Conservation (phyloP, 345 rosid genomes). For the Eucalyptus leucophloia region DNA sequence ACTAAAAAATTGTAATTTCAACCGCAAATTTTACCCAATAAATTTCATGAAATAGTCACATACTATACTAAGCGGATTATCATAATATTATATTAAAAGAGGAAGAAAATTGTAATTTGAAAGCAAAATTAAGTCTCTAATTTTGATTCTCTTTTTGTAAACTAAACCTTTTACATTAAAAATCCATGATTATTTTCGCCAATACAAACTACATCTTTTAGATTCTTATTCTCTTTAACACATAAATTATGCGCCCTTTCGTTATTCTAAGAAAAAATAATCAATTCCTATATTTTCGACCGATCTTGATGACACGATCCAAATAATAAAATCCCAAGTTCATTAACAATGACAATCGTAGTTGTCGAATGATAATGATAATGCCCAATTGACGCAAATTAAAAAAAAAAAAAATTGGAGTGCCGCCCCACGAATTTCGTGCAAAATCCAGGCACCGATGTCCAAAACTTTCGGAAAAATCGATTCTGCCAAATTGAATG, state of each 20-base stretch:
- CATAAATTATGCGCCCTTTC: background rate
- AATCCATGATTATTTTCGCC: background rate
- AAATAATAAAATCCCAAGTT: background rate
- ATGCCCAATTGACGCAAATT: background rate
- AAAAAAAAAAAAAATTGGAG: background rate
- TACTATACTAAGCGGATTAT: too few relatives aligned
- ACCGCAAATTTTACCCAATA: background rate
- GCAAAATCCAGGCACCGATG: background rate
- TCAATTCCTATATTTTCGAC: background rate
- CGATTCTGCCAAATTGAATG: background rate
- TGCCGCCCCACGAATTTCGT: background rate
- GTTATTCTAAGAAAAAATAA: background rate
- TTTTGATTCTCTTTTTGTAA: background rate
- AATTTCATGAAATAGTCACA: background rate
- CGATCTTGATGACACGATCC: background rate
- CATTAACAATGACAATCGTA: background rate
- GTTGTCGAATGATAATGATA: background rate
- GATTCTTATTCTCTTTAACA: background rate
- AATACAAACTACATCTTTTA: background rate
- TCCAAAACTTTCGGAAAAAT: background rate
- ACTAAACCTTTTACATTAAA: too few relatives aligned
- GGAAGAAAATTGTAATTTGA: background rate
- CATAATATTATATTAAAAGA: too few relatives aligned
- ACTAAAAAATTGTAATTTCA: too few relatives aligned
- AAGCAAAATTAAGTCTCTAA: background rate